Evolutionary conservation across 805 yeast genomes (phyloP).

Genomic region (Candida manassasensis): DNA sequence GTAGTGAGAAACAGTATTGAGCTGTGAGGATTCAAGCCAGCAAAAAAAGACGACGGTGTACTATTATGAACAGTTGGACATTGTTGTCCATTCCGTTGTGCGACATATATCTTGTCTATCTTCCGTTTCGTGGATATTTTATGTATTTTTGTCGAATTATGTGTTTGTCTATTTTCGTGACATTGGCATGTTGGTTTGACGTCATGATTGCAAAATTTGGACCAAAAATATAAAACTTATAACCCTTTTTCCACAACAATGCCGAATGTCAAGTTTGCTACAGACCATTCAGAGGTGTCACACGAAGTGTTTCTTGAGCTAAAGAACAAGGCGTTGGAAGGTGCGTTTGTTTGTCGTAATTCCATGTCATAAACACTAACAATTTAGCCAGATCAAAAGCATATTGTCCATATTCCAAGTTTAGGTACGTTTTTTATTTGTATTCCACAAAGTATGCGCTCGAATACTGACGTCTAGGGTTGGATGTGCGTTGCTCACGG

Average conservation of each 20-base stretch:
- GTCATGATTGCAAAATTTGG: no score
- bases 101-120: no score
- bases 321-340: conserved; percentile 8
- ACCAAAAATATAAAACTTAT: no score
- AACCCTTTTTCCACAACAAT: background rate
- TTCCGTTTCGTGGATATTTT: no score
- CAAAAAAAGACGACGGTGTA: no score
- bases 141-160: no score
- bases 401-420: conserved; percentile 71
- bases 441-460: background rate
- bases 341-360: conserved; percentile 6
- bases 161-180: no score
- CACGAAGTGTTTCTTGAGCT: conserved; percentile 17
- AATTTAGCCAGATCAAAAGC: conserved; percentile 45
- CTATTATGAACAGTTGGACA: no score
- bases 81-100: no score
- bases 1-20: no score
- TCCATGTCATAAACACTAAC: conserved; percentile 14
- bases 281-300: conserved; percentile 13
- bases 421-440: conserved; percentile 34
- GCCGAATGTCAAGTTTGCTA: background rate
- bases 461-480: conserved; percentile 44
- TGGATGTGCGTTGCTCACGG: conserved; percentile 69
- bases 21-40: no score
- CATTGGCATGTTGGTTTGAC: no score